These are phyloP conservation scores for Globisporangium splendens DNA, from an alignment of 352 stramenopile genomes.

Conservation along the genomic window DNA sequence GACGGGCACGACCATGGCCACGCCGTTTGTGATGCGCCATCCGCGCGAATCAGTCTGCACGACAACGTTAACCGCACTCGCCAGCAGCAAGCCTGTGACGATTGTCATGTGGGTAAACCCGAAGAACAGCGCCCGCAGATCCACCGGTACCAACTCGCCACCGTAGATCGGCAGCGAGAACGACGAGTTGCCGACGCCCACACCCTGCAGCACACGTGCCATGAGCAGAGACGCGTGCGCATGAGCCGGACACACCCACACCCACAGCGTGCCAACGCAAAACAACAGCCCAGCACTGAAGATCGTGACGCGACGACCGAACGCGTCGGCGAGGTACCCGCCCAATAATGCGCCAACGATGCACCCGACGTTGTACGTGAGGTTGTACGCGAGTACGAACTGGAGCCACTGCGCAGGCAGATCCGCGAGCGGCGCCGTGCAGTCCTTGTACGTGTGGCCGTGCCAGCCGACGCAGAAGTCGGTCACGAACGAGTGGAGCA, in stretches of 20 bases:
- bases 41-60: constrained; percentile 18
- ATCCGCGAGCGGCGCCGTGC: constrained; percentile 10
- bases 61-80: constrained; percentile 22
- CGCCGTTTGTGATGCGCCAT: constrained; percentile 27
- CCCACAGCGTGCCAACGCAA: constrained; percentile 18
- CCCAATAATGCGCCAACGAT: constrained; percentile 21
- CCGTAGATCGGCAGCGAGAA: constrained; percentile 25
- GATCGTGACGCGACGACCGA: constrained; percentile 21
- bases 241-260: constrained; percentile 14
- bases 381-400: constrained; percentile 27
- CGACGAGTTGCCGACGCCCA: constrained; percentile 23
- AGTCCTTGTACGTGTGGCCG: constrained; percentile 24
- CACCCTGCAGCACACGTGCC: constrained; percentile 20
- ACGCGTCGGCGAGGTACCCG: constrained; percentile 17
- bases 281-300: constrained; percentile 24
- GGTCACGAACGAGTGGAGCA: constrained; percentile 26
- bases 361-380: constrained; percentile 23
- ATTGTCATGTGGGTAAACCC: constrained; percentile 28
- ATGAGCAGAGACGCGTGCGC: constrained; percentile 15
- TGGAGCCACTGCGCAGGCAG: constrained; percentile 18
- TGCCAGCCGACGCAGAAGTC: constrained; percentile 26
- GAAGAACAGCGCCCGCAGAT: neutral
- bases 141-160: neutral
- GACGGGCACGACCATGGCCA: constrained; percentile 20
- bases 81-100: constrained; percentile 24